These are phyloP conservation scores for Biscogniauxia sp. DNA, from an alignment of 2,329 filamentous ascomycete genomes.

Conservation along the genomic window DNA sequence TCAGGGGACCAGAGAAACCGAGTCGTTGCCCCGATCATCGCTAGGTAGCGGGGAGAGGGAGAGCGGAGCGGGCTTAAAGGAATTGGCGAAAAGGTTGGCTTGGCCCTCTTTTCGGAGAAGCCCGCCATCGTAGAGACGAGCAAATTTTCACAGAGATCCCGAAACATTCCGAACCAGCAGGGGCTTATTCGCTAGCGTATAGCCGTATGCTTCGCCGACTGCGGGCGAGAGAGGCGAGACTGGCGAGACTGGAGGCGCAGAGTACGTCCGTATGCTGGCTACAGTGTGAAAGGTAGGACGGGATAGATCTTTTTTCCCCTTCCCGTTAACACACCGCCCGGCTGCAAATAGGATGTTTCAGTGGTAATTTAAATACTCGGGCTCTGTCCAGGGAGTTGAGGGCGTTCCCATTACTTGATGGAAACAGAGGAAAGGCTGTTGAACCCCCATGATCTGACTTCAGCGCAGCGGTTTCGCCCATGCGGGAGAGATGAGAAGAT, in stretches of 20 bases:
- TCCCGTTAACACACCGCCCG: too few relatives aligned
- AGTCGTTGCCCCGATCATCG: slow-evolving; percentile 9
- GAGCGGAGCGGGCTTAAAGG: slow-evolving; percentile 24
- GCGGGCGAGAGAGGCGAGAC: too few relatives aligned
- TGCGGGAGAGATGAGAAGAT: neutral
- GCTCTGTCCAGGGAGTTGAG: slow-evolving; percentile 12
- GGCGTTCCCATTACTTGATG: slow-evolving; percentile 29
- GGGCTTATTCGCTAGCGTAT: neutral
- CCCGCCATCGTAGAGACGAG: neutral
- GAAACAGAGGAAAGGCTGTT: slow-evolving; percentile 16
- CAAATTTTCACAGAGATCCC: slow-evolving; percentile 1
- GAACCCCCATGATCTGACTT: neutral
- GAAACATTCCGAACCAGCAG: slow-evolving; percentile 9
- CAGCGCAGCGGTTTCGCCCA: neutral
- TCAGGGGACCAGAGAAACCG: slow-evolving; percentile 6
- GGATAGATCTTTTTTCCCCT: too few relatives aligned
- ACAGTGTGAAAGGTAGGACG: neutral
- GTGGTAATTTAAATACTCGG: neutral
- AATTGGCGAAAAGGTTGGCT: neutral
- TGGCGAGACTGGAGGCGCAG: too few relatives aligned
- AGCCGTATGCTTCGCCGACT: neutral
- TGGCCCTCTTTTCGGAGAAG: neutral
- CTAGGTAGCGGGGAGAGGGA: slow-evolving; percentile 17
- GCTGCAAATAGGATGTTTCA: neutral
- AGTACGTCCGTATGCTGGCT: too few relatives aligned